Percentiles rank a stretch among this genome's conserved stretches.
These are phyloP conservation scores for Aspergillus campestris DNA, from an alignment of 495 filamentous ascomycete species.

Conservation along the genomic window DNA sequence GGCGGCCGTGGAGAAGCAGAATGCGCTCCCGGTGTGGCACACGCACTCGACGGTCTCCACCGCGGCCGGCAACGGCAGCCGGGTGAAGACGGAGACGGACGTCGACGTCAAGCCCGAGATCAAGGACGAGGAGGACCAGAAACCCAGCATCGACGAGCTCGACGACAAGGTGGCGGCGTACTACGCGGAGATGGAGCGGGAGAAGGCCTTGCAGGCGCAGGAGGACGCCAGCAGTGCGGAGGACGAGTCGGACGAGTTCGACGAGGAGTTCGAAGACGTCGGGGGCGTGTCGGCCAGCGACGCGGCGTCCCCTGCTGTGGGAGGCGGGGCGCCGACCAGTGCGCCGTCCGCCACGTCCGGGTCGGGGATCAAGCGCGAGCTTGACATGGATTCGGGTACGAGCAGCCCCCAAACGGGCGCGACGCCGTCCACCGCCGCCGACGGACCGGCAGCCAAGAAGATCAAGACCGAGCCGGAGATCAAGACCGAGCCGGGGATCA, in stretches of 20 bases:
- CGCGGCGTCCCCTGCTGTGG: slow-evolving; percentile 27
- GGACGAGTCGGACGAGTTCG: slow-evolving; percentile 41
- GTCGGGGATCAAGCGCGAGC: slow-evolving; percentile 31
- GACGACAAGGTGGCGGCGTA: slow-evolving; percentile 46
- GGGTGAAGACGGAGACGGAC: slow-evolving; percentile 29
- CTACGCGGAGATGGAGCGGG: slow-evolving; percentile 43
- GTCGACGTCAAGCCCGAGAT: slow-evolving; percentile 34
- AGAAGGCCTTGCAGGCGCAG: slow-evolving; percentile 39
- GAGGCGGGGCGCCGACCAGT: slow-evolving; percentile 17
- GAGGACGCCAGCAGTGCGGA: slow-evolving; percentile 38
- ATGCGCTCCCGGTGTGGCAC: slow-evolving; percentile 84
- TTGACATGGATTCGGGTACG: slow-evolving; percentile 33
- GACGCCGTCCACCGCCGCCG: slow-evolving; percentile 33
- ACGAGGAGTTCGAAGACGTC: slow-evolving; percentile 45
- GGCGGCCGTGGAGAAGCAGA: slow-evolving; percentile 69
- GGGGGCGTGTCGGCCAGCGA: slow-evolving; percentile 33
- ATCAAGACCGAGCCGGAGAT: slow-evolving; percentile 34
- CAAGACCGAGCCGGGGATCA: slow-evolving; percentile 23
- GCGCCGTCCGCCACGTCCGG: slow-evolving; percentile 15
- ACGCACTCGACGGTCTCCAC: slow-evolving; percentile 69
- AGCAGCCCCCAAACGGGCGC: slow-evolving; percentile 36
- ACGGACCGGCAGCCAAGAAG: slow-evolving; percentile 35
- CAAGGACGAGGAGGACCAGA: slow-evolving; percentile 48
- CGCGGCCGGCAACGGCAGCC: slow-evolving; percentile 10
- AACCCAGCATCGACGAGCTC: slow-evolving; percentile 34